Conservation (phyloP, 305 asterid genomes). For the Fraxinus albicans region DNA sequence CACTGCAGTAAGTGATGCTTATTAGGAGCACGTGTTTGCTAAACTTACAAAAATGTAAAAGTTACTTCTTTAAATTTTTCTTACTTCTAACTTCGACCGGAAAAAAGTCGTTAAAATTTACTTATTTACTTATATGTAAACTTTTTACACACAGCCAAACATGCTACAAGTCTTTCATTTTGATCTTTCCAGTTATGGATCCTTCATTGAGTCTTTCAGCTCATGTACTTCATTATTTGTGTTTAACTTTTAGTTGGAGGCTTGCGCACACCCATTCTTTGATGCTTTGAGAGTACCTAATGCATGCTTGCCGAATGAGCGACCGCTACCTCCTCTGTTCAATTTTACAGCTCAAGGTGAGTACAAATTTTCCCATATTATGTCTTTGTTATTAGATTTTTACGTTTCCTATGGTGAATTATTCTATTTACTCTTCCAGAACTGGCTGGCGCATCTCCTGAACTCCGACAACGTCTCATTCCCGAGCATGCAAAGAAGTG, state of each 20-base stretch:
- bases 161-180: not conserved
- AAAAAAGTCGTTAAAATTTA: not conserved
- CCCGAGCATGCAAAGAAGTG: conserved; percentile 67
- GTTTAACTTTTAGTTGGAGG: conserved; percentile 63
- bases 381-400: not conserved
- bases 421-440: conserved; percentile 39
- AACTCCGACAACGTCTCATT: conserved; percentile 72
- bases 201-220: not conserved
- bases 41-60: not conserved
- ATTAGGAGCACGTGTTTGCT: not conserved
- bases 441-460: conserved; percentile 70
- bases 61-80: not conserved
- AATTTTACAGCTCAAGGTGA: conserved; percentile 81
- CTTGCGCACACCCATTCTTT: conserved; percentile 95
- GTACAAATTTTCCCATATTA: not conserved
- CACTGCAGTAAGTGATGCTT: conserved; percentile 67
- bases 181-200: not conserved
- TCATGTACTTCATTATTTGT: not conserved
- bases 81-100: not conserved
- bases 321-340: conserved; percentile 79
- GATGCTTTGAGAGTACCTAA: conserved; percentile 74
- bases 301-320: conserved; percentile 69
- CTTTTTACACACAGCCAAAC: not conserved
- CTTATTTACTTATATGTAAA: not conserved
- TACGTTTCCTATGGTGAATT: not conserved